Evolutionary conservation across 2,329 filamentous ascomycete species (phyloP).

Genomic region (Colletotrichum caudatum): DNA sequence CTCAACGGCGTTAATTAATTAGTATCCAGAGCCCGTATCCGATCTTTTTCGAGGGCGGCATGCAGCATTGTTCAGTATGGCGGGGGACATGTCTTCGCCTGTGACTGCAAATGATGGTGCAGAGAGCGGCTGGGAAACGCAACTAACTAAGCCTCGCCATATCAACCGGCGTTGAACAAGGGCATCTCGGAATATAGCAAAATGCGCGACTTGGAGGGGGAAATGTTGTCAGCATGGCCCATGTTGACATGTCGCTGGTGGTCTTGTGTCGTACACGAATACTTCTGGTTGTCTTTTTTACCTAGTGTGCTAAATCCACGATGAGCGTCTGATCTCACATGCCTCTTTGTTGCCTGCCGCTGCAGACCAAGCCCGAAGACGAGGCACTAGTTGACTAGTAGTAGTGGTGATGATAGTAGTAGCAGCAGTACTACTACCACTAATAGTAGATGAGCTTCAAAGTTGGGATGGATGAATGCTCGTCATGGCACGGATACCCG

Average conservation of each 20-base stretch:
- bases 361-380: constrained; percentile 2
- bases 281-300: not conserved
- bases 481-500: constrained; percentile 15
- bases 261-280: constrained; percentile 10
- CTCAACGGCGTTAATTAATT: not conserved
- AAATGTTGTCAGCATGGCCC: constrained; percentile 10
- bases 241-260: not conserved
- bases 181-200: not conserved
- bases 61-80: constrained; percentile 18
- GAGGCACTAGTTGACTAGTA: constrained; percentile 1
- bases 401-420: no score
- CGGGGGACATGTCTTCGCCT: constrained; percentile 29
- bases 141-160: not conserved
- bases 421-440: no score
- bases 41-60: constrained; percentile 1
- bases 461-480: not conserved
- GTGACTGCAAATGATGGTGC: constrained; percentile 26
- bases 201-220: constrained; percentile 1
- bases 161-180: not conserved
- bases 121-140: constrained; percentile 4
- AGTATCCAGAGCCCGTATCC: constrained; percentile 9
- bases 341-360: constrained; percentile 1
- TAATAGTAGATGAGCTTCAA: constrained; percentile 1
- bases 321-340: constrained; percentile 21
- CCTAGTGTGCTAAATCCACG: not conserved